Conservation (phyloP, 345 rosid species). For the Nasturtium officinale region DNA sequence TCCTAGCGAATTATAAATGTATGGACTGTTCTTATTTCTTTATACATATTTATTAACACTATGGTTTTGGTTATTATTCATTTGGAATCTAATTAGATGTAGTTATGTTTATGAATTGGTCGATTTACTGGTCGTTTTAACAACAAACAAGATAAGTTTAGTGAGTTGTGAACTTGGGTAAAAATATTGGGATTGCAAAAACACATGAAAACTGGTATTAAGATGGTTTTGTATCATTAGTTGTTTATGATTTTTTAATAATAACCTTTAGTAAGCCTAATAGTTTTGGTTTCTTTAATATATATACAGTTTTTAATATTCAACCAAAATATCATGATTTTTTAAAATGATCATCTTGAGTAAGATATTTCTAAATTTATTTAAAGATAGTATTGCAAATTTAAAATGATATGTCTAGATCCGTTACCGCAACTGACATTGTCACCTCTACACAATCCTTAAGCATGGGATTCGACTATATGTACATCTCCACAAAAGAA, state of each 20-base stretch:
- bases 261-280: too few relatives aligned
- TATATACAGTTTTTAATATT: too few relatives aligned
- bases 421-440: too few relatives aligned
- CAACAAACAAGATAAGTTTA: neutral
- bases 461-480: too few relatives aligned
- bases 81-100: neutral
- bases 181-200: neutral
- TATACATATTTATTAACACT: neutral
- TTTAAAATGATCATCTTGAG: too few relatives aligned
- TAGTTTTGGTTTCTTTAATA: too few relatives aligned
- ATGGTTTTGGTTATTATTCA: neutral
- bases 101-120: neutral
- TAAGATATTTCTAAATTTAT: too few relatives aligned
- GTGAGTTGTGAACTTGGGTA: neutral
- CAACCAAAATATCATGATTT: too few relatives aligned
- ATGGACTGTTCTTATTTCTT: slow-evolving; percentile 27
- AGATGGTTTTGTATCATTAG: neutral
- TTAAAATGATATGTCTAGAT: too few relatives aligned
- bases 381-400: too few relatives aligned
- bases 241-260: neutral
- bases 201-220: neutral
- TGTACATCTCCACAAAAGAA: neutral
- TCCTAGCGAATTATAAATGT: neutral
- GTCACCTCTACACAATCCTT: too few relatives aligned
- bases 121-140: neutral